A percentile compares a stretch with the other conserved stretches of the same genome.
Conservation (phyloP, 345 rosid genomes). For the Draba incana region DNA sequence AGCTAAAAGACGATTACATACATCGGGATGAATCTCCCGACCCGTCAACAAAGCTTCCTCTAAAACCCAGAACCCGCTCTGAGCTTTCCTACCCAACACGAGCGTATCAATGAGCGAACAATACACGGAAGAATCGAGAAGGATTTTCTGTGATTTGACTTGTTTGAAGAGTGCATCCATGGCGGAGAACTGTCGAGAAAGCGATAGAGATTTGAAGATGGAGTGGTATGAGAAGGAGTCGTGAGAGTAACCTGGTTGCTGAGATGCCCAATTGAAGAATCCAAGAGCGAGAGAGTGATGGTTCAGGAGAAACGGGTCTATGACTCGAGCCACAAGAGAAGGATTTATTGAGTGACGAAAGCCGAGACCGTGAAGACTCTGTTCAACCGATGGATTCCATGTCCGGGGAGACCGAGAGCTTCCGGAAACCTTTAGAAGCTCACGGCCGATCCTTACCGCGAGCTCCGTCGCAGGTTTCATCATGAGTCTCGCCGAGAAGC, state of each 20-base stretch:
- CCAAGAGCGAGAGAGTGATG: constrained; percentile 85
- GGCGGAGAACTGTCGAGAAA: constrained; percentile 64
- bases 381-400: constrained; percentile 73
- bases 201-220: constrained; percentile 67
- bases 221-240: constrained; percentile 69
- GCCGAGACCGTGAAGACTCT: constrained; percentile 59
- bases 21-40: constrained; percentile 50
- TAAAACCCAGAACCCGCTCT: constrained; percentile 63
- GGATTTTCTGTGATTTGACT: constrained; percentile 51
- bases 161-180: constrained; percentile 62
- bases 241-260: constrained; percentile 80
- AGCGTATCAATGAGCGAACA: constrained; percentile 51
- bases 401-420: constrained; percentile 46
- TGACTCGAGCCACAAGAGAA: constrained; percentile 69
- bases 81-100: constrained; percentile 51
- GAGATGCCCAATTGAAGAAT: constrained; percentile 91
- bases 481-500: constrained; percentile 40
- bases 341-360: constrained; percentile 59
- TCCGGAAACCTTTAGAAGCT: constrained; percentile 57
- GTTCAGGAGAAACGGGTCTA: constrained; percentile 69
- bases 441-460: constrained; percentile 66
- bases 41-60: constrained; percentile 45
- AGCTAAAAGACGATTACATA: constrained; percentile 77
- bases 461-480: constrained; percentile 57
- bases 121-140: constrained; percentile 61